Base-by-base conservation (phyloP, 148 eudicot species). In the Chenopodium formosanum region DNA sequence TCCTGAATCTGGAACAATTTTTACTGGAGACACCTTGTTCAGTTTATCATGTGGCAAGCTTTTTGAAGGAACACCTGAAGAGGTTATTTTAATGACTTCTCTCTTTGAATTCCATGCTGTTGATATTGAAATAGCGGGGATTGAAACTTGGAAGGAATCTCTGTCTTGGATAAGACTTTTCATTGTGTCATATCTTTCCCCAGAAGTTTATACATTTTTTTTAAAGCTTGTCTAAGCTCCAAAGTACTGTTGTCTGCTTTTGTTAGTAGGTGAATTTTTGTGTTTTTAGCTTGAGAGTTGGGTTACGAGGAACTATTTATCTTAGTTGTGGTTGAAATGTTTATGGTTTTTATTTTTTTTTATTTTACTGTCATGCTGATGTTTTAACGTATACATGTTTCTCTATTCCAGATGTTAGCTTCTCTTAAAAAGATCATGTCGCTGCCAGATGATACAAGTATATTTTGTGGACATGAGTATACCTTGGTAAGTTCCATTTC, bases 381-480 rank as follows among this genome's bases (percentile, higher is more conserved):
- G 2, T 16, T 67, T 66, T 70, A 25, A 23, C 10, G 44, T 70
- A 70, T 9, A 19, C 71, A 66, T 84, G 22, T 47, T 23, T 23
- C 23, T 56, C 23, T 56, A 6, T 37, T 88, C 48, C 91, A 91
- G 98, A 94, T 94, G 98, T 76, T 85, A 69, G 76, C 88, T 40
- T 94, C 98, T 79, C 88, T 94, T 60, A 69, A 77, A 82, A 94
- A 90, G 91, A 89, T 94, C 78, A 80, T 47, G 80, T 78, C 94
- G 31, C 83, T 94, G 78, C 98, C 98, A 75, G 97, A 94, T 82
- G 89, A 91, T 77, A 91, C 97, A 74, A 90, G 79, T 84, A 75
- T 94, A 80, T 94, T 93, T 70, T 94, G 98, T 65, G 97, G 98
- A 76, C 98, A 94, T 81, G 97, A 94, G 80, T 94, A 93, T 86